Evolutionary conservation across 2,329 filamentous ascomycete species (phyloP).

Genomic region (Plectosphaerella plurivora): DNA sequence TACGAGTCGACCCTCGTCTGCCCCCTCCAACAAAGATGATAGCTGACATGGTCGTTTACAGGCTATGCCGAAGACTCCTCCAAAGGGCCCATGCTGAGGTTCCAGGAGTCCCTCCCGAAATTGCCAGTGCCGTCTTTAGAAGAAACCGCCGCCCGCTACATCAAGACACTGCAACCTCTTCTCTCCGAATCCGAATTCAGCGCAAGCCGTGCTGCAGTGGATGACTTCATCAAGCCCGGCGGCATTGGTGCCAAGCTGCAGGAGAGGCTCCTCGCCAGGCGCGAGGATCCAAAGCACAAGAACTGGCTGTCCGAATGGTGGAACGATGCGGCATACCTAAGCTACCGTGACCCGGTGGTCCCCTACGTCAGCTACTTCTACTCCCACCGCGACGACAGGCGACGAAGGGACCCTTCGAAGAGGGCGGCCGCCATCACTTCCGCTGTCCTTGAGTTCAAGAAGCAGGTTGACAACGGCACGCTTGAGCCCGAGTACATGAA

Average conservation of each 20-base stretch:
- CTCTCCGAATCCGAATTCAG: slow-evolving; percentile 65
- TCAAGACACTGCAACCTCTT: slow-evolving; percentile 74
- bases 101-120: slow-evolving; percentile 77
- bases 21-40: too few species aligned
- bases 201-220: slow-evolving; percentile 74
- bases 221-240: slow-evolving; percentile 84
- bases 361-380: slow-evolving; percentile 99
- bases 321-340: slow-evolving; percentile 91
- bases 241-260: slow-evolving; percentile 80
- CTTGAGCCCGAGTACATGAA: slow-evolving; percentile 99
- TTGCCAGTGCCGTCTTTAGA: slow-evolving; percentile 78
- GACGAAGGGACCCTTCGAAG: slow-evolving; percentile 82
- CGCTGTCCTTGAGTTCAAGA: slow-evolving; percentile 88
- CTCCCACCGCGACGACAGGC: slow-evolving; percentile 90
- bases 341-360: slow-evolving; percentile 90
- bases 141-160: slow-evolving; percentile 75
- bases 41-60: slow-evolving; percentile 21
- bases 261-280: slow-evolving; percentile 75
- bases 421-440: slow-evolving; percentile 87
- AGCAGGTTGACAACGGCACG: slow-evolving; percentile 74
- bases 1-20: slow-evolving; percentile 19
- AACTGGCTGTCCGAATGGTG: slow-evolving; percentile 99
- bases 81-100: slow-evolving; percentile 78
- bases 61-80: slow-evolving; percentile 76
- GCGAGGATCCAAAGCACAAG: slow-evolving; percentile 73